Evolutionary conservation across 768 basidiomycete species (phyloP), one percentile per base, ranked within the genome.

Genomic region (Rhizopogon rudus): DNA sequence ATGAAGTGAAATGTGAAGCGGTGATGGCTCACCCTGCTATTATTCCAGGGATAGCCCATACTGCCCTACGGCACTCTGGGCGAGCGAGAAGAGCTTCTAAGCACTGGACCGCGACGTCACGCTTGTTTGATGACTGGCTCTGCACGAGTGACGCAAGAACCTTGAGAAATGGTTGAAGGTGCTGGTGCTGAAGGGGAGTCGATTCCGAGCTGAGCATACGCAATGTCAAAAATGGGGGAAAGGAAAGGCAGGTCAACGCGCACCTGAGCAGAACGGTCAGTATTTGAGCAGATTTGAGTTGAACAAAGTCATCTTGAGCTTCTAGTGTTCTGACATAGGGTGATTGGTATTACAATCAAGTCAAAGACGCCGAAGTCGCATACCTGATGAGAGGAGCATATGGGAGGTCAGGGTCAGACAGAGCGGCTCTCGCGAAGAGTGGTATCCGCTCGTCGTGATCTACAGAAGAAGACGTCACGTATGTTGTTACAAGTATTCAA

Each of bases 291-390:
- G 88, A 79, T 66, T 95, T 97, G 55, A 98, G 78, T 64, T 95
- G 92, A n/a, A 92, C 86, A 61, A 97, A 98, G 67, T 98, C 95
- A 67, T 98, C 97, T 61, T 86, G 87, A 12, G 87, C 82, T 40
- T 91, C 87, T 45, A 97, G 74, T 35, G 86, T 83, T 62, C 92
- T 96, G 60, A 28, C 52, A 33, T 28, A 33, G 54, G 22, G 70
- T 58, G 40, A 57, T 35, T 37, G n/a, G 41, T 17, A n/a, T 44
- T 4, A 28, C 28, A 25, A 50, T 22, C 10, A 45, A 39, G 51
- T 44, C 39, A 14, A 28, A 49, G 39, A 20, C 25, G n/a, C 20
- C 46, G 14, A 17, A 48, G 43, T 9, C 22, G 37, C 68, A 48
- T 64, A 90, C 93, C 86, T 81, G 50, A 93, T 76, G n/a, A 94